A percentile compares a stretch with the other conserved stretches of the same genome.
Evolutionary conservation across 1,284 basidiomycete genomes (phyloP).

Genomic region (Ganoderma meredithae): DNA sequence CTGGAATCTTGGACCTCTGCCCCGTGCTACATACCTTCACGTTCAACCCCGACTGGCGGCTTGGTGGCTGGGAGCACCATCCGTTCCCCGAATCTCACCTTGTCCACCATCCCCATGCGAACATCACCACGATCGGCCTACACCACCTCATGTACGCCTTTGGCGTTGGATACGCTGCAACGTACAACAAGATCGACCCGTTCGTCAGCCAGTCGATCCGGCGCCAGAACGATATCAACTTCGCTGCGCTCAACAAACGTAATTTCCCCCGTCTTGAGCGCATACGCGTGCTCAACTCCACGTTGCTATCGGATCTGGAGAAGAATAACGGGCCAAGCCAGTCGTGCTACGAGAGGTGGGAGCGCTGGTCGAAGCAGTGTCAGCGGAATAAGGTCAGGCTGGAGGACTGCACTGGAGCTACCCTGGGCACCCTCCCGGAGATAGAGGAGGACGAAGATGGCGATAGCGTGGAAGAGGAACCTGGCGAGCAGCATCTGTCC

Average conservation of each 20-base stretch:
- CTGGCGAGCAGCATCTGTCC: slow-evolving; percentile 35
- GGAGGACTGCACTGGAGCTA: slow-evolving; percentile 72
- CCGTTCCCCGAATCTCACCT: slow-evolving; percentile 46
- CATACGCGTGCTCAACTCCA: slow-evolving; percentile 62
- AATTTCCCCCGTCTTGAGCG: slow-evolving; percentile 68
- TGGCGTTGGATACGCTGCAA: slow-evolving; percentile 59
- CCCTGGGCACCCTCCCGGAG: slow-evolving; percentile 63
- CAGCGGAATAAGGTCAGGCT: slow-evolving; percentile 54
- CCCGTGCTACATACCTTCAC: slow-evolving; percentile 65
- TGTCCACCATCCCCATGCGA: slow-evolving; percentile 58
- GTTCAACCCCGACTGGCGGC: slow-evolving; percentile 77
- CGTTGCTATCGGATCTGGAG: slow-evolving; percentile 64
- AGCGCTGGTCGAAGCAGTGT: slow-evolving; percentile 69
- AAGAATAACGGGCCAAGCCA: slow-evolving; percentile 53
- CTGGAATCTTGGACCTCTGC: slow-evolving; percentile 65
- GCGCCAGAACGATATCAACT: slow-evolving; percentile 69
- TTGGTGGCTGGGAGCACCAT: slow-evolving; percentile 41
- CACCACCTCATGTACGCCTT: slow-evolving; percentile 75
- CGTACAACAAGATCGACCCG: slow-evolving; percentile 50
- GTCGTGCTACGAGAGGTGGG: slow-evolving; percentile 66
- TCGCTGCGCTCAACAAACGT: slow-evolving; percentile 57
- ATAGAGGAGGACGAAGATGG: slow-evolving; percentile 47
- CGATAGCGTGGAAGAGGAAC: slow-evolving; percentile 40
- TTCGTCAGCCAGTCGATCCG: slow-evolving; percentile 55
- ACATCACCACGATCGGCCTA: slow-evolving; percentile 69